Base-by-base conservation (phyloP, 2,329 filamentous ascomycete species). In the Keithomyces neogunnii region DNA sequence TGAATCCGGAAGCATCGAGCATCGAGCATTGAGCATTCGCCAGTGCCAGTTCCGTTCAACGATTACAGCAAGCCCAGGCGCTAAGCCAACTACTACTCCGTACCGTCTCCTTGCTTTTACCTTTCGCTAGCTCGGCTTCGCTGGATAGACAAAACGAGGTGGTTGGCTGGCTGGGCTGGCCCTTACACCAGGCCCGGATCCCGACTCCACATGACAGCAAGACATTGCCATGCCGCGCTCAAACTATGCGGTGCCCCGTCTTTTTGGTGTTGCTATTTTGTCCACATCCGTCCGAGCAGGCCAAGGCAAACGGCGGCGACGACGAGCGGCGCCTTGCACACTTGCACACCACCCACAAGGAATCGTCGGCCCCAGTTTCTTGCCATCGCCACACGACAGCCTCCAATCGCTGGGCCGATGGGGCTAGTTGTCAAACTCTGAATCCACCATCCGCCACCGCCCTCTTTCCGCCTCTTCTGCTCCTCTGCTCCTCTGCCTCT, bases 191-290 rank as follows among this genome's bases (percentile, higher is more conserved):
- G 57, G 51, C 51, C 58, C 65, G 63, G 63, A 67, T 67, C 63
- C 63, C 63, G 65, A 64, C 61, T 61, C 64, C 63, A 64, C 63
- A 57, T 55, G 51, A 61, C 60, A 62, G 60, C 56, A 63, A 64
- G 57, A 64, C 60, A 67, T 62, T 59, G 62, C 65, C 59, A 55
- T 51, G 48, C 51, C 50, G 47, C 53, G 42, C 44, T 31, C 35
- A 32, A 8, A 58, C 62, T 61, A 54, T 56, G 55, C 57, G 57
- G 43, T 38, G 29, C 60, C 59, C 57, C 29, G 35, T 31, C 36
- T 19, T 19, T 19, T 19, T 19, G 19, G 19, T 19, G 19, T 19
- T 19, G 19, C 19, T 19, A 19, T 19, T 19, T 19, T 19, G 19
- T 13, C 11, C 45, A 40, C 31, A 48, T n/a, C 42, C 42, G 30